Base-by-base conservation (phyloP, 2,329 filamentous ascomycete species). In the Fusarium nurragi region DNA sequence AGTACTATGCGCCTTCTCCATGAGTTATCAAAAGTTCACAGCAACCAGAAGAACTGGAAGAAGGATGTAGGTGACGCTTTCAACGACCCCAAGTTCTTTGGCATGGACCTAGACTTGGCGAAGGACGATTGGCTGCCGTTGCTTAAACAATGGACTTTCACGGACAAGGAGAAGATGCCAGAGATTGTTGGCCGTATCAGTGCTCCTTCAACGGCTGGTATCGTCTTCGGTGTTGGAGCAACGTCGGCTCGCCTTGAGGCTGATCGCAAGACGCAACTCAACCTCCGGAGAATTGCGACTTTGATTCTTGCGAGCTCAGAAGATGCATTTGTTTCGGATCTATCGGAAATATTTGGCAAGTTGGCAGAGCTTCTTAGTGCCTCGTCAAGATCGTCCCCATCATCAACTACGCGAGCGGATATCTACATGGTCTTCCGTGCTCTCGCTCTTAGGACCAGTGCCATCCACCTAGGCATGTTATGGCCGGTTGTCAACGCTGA, bases 211-310 rank as follows among this genome's bases (percentile, higher is more conserved):
- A 94, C 94, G 14, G 95, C 96, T 0, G 95, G 95, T 10, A 96
- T 99, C 69, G 94, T 99, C 75, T 99, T 99, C 73, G 95, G 95
- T n/a, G 95, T 99, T 1, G 96, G 96, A 12, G 95, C 95, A 8
- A 93, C 92, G 21, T 96, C 94, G 39, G 95, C 95, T 32, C 86
- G 95, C 57, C 86, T 96, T n/a, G 95, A 99, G 78, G 93, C 96
- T 7, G 95, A 99, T 77, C 90, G 94, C 56, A 95, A 90, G 77
- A 93, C 94, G 1, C 94, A 98, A 77, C 84, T 97, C 26, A 97
- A 93, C 65, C 84, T 99, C 18, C 90, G 94, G 13, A 87, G 95
- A 43, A 88, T 96, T 43, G 88, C 93, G 6, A 84, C 93, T 2
- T 81, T 99, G 12, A 80, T 98, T 16, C 83, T 98, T 7, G 90